These are phyloP conservation scores for Calendula officinalis DNA, from an alignment of 129 eudicot species.

Conservation along the genomic window DNA sequence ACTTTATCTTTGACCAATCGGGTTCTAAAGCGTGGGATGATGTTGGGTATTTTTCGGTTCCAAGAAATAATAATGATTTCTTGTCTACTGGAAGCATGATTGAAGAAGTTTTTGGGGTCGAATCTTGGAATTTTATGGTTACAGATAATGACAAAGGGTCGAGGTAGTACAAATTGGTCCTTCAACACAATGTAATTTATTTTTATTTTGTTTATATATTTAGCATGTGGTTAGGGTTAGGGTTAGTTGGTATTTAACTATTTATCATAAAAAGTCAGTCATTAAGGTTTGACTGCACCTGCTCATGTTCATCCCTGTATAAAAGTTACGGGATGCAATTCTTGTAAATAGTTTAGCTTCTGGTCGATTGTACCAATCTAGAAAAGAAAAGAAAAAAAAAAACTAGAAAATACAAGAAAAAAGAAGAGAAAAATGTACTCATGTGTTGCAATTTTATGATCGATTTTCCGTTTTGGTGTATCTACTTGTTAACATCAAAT, in stretches of 20 bases:
- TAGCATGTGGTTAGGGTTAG: neutral
- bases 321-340: slow-evolving; percentile 12
- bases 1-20: slow-evolving; percentile 23
- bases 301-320: neutral
- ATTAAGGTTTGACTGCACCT: slow-evolving; percentile 2
- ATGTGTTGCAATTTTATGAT: too few relatives aligned
- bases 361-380: neutral
- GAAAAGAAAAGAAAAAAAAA: too few relatives aligned
- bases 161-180: slow-evolving; percentile 1
- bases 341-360: slow-evolving; percentile 22
- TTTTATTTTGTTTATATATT: neutral
- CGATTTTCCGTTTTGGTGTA: too few relatives aligned
- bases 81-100: slow-evolving; percentile 54
- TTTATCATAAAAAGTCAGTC: slow-evolving; percentile 16
- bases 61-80: slow-evolving; percentile 35
- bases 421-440: neutral
- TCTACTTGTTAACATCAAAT: too few relatives aligned
- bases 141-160: slow-evolving; percentile 16
- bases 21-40: slow-evolving; percentile 53
- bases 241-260: slow-evolving; percentile 1
- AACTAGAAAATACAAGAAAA: neutral
- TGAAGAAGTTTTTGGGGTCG: slow-evolving; percentile 60
- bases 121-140: slow-evolving; percentile 15
- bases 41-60: slow-evolving; percentile 33
- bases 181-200: neutral